These are phyloP conservation scores for Leishmania arabica DNA, from an alignment of 208 protist genomes.

Conservation along the genomic window DNA sequence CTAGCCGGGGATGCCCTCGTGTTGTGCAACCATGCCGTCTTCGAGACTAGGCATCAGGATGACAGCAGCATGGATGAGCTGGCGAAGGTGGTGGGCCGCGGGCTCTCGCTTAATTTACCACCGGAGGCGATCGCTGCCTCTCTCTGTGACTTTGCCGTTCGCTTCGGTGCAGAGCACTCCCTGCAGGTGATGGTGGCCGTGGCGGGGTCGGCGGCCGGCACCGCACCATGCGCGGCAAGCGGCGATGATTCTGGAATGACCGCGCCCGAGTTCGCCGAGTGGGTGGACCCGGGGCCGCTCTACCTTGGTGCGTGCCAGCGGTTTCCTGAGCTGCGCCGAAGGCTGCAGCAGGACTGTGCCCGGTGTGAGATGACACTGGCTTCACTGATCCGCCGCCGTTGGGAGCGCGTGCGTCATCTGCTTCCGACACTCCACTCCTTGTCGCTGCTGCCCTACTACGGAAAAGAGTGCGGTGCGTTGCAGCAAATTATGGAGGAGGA, in stretches of 20 bases:
- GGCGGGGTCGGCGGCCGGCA: constrained; percentile 12
- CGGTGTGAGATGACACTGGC: constrained; percentile 52
- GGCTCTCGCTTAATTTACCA: constrained; percentile 34
- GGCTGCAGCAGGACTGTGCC: constrained; percentile 59
- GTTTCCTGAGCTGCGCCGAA: constrained; percentile 35
- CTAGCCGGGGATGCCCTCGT: constrained; percentile 73
- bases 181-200: constrained; percentile 80
- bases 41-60: constrained; percentile 63
- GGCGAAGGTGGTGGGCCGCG: constrained; percentile 60
- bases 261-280: constrained; percentile 39
- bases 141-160: constrained; percentile 81
- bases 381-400: constrained; percentile 61
- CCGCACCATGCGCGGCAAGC: background rate
- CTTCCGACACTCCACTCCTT: constrained; percentile 52
- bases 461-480: constrained; percentile 62
- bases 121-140: constrained; percentile 62
- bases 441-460: constrained; percentile 52
- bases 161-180: constrained; percentile 70
- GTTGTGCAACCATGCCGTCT: constrained; percentile 72
- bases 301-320: constrained; percentile 63
- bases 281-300: constrained; percentile 68
- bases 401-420: constrained; percentile 51
- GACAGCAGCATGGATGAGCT: constrained; percentile 80
- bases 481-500: constrained; percentile 86
- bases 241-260: background rate